These are phyloP conservation scores for Albatrellus sp. DNA, from an alignment of 1,284 basidiomycete genomes.

Conservation along the genomic window DNA sequence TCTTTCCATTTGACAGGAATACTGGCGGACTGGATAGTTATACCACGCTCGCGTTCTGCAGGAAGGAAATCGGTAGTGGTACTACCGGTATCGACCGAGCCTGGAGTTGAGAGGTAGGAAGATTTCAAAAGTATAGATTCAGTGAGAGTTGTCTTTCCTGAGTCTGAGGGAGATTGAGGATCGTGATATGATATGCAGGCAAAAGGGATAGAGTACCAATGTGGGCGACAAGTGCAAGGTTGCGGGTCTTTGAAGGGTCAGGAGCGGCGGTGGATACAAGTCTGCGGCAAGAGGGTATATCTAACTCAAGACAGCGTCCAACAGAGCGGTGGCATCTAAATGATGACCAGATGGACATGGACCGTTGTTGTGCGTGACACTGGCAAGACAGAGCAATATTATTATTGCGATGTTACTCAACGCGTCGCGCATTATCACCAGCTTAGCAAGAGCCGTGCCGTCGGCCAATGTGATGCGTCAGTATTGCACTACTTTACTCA, in stretches of 20 bases:
- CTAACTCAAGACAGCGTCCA: too few relatives aligned
- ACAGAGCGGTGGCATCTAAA: too few relatives aligned
- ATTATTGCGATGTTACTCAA: too few relatives aligned
- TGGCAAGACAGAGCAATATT: too few relatives aligned
- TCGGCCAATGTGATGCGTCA: too few relatives aligned
- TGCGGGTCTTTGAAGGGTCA: constrained; percentile 43
- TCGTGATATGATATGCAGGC: constrained; percentile 10
- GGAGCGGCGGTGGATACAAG: constrained; percentile 22
- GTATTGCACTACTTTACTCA: too few relatives aligned
- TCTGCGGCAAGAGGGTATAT: constrained; percentile 12
- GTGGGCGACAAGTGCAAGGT: constrained; percentile 76
- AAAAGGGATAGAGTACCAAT: constrained; percentile 41
- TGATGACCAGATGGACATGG: constrained; percentile 4
- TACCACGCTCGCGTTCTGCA: constrained; percentile 79
- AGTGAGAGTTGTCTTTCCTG: constrained; percentile 84
- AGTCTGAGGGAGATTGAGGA: constrained; percentile 38
- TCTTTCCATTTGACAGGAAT: constrained; percentile 83
- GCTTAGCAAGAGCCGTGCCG: too few relatives aligned
- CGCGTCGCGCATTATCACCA: too few relatives aligned
- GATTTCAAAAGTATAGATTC: constrained; percentile 78
- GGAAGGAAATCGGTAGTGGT: constrained; percentile 88
- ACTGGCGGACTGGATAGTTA: constrained; percentile 86
- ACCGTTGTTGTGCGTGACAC: too few relatives aligned
- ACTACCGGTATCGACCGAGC: constrained; percentile 81
- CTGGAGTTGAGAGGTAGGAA: constrained; percentile 58